Conservation (phyloP, 1,139 yeast species). For the Debaryomyces fabryi region DNA sequence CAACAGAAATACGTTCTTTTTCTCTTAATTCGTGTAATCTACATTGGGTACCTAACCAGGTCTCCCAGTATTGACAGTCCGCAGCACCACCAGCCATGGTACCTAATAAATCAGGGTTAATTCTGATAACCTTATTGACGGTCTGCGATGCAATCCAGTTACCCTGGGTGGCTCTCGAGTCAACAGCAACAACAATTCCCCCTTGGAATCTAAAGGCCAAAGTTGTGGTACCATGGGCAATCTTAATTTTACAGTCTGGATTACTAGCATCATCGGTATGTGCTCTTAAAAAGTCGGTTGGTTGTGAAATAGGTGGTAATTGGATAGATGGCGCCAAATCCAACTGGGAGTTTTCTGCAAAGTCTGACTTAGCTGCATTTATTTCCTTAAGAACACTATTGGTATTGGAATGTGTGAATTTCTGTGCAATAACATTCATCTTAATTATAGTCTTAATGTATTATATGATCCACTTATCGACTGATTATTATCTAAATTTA, state of each 20-base stretch:
- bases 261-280: constrained; percentile 93
- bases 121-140: constrained; percentile 94
- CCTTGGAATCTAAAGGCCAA: constrained; percentile 94
- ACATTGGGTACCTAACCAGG: constrained; percentile 98
- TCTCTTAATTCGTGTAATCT: constrained; percentile 92
- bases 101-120: constrained; percentile 92
- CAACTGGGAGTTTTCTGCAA: constrained; percentile 29
- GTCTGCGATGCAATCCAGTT: constrained; percentile 98
- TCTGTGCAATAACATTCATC: constrained; percentile 48
- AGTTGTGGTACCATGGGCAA: constrained; percentile 98
- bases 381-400: constrained; percentile 34
- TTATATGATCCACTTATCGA: background rate
- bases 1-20: constrained; percentile 92
- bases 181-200: constrained; percentile 95
- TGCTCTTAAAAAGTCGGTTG: constrained; percentile 95
- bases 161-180: constrained; percentile 98
- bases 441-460: constrained; percentile 1
- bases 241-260: constrained; percentile 92
- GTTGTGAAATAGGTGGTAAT: constrained; percentile 85
- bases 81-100: constrained; percentile 99
- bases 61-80: constrained; percentile 99
- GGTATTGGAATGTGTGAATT: constrained; percentile 37
- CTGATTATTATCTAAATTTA: background rate
- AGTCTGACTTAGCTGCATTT: constrained; percentile 27
- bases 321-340: constrained; percentile 65